These are phyloP conservation scores for Entomortierella lignicola DNA, from an alignment of 192 early-diverging fungal species.

Conservation along the genomic window DNA sequence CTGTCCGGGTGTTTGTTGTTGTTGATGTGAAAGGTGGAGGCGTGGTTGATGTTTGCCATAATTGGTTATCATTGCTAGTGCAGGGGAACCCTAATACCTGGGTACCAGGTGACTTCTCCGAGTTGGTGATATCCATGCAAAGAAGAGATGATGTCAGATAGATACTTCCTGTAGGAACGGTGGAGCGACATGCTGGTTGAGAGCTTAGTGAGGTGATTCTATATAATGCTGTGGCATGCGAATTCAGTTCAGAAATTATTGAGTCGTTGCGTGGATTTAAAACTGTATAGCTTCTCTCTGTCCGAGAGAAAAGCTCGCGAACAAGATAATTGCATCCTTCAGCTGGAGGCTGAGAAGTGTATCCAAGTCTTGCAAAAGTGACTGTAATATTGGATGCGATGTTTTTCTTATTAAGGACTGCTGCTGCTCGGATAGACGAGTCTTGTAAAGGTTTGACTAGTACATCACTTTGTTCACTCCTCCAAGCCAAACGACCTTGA, in stretches of 20 bases:
- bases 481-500: conserved; percentile 34
- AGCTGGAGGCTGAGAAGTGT: conserved; percentile 11
- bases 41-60: conserved; percentile 30
- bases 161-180: conserved; percentile 26
- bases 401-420: conserved; percentile 38
- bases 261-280: conserved; percentile 13
- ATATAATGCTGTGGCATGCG: conserved; percentile 34
- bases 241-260: conserved; percentile 2
- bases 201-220: conserved; percentile 15
- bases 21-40: conserved; percentile 27
- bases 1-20: not conserved
- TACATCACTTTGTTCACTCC: conserved; percentile 21
- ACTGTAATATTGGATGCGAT: conserved; percentile 17
- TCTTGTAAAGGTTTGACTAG: conserved; percentile 34
- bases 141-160: conserved; percentile 45
- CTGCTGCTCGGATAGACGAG: conserved; percentile 25
- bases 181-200: conserved; percentile 8
- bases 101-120: conserved; percentile 2
- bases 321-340: conserved; percentile 20
- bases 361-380: conserved; percentile 39
- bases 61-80: conserved; percentile 29
- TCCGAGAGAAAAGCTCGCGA: conserved; percentile 33
- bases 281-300: conserved; percentile 19
- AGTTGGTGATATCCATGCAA: conserved; percentile 23
- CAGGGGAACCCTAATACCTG: conserved; percentile 16